Percentiles rank a stretch among this genome's conserved stretches.
Evolutionary conservation across 371 early-diverging fungal species (phyloP).

Genomic region (Vairimorpha apis): DNA sequence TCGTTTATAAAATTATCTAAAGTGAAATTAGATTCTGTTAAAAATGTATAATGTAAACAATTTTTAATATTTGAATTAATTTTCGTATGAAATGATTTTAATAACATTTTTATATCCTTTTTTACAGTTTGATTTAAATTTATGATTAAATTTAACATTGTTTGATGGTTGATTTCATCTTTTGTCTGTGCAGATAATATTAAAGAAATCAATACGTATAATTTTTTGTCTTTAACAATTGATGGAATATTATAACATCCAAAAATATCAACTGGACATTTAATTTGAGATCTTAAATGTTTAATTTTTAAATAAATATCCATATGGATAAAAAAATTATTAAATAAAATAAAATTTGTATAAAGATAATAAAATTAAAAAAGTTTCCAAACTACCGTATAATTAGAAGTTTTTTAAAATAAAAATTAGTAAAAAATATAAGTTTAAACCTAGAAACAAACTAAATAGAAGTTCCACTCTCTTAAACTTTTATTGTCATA

Average conservation of each 20-base stretch:
- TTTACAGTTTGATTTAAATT: neutral
- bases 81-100: neutral
- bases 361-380: neutral
- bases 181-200: slow-evolving; percentile 89
- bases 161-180: slow-evolving; percentile 68
- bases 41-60: too few species aligned
- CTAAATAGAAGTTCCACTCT: neutral
- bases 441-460: slow-evolving; percentile 1
- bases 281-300: slow-evolving; percentile 32
- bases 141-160: slow-evolving; percentile 24
- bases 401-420: neutral
- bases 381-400: neutral
- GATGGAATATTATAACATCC: slow-evolving; percentile 70
- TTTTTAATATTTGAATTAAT: neutral
- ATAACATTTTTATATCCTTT: neutral
- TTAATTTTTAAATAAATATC: slow-evolving; percentile 45
- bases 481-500: slow-evolving; percentile 5
- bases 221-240: slow-evolving; percentile 65
- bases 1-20: slow-evolving; percentile 64
- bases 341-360: neutral
- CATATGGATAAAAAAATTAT: neutral
- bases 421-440: slow-evolving; percentile 12
- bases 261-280: slow-evolving; percentile 85
- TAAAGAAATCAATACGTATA: slow-evolving; percentile 77
- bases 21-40: too few species aligned